phyloP scores from a whole-genome alignment of 441 rosid species.

The Gossypium gossypioides region DNA sequence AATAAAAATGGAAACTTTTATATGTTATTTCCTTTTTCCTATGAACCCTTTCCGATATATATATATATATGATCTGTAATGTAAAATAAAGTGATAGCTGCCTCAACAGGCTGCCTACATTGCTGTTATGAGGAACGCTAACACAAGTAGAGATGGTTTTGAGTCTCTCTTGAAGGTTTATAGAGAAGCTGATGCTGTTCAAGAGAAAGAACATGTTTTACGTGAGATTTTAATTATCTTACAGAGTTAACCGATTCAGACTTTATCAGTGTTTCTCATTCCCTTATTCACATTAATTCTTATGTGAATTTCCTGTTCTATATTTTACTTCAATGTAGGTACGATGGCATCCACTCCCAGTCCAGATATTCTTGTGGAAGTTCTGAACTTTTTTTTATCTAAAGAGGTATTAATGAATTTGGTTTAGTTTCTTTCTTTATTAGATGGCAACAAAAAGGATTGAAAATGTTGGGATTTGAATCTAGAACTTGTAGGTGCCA shows the following conservation, averaged over 20 bases:
- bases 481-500: neutral
- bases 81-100: slow-evolving; percentile 6
- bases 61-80: neutral
- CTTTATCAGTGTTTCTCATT: neutral
- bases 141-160: slow-evolving; percentile 49
- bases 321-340: slow-evolving; percentile 34
- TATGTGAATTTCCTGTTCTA: neutral
- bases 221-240: slow-evolving; percentile 28
- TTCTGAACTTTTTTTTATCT: slow-evolving; percentile 63
- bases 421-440: neutral
- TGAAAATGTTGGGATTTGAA: neutral
- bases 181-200: slow-evolving; percentile 83
- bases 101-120: slow-evolving; percentile 67
- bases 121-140: slow-evolving; percentile 71
- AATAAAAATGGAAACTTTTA: neutral
- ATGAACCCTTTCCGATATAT: neutral
- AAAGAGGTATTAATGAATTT: slow-evolving; percentile 48
- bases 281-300: neutral
- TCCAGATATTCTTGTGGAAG: slow-evolving; percentile 47
- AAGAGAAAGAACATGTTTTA: slow-evolving; percentile 80
- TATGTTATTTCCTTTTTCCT: neutral
- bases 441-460: neutral
- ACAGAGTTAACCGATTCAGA: neutral
- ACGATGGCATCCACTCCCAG: slow-evolving; percentile 61
- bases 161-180: slow-evolving; percentile 74